A percentile compares a stretch with the other conserved stretches of the same genome.
These are phyloP conservation scores for Blastobotrys petasosporus DNA, from an alignment of 1,139 yeast genomes.

Conservation along the genomic window DNA sequence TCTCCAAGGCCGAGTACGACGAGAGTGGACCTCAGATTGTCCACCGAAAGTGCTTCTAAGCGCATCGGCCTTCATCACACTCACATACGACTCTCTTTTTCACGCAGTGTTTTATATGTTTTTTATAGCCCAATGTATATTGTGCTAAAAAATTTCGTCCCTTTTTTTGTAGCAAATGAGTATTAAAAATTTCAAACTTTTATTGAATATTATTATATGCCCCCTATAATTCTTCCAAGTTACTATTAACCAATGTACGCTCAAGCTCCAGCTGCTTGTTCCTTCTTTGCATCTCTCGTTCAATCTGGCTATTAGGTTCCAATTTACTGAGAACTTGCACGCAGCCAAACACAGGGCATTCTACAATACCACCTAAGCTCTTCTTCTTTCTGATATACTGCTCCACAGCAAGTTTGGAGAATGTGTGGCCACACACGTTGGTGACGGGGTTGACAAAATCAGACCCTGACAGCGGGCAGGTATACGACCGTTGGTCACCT, in stretches of 20 bases:
- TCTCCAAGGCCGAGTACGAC: conserved; percentile 94
- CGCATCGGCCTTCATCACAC: neutral
- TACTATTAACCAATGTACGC: conserved; percentile 3
- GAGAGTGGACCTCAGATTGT: conserved; percentile 99
- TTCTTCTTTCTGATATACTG: neutral
- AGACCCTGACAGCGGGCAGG: conserved; percentile 27
- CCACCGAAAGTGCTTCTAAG: conserved; percentile 99
- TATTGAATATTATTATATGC: neutral
- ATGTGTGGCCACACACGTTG: conserved; percentile 26
- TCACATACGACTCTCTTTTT: neutral
- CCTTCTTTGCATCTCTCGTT: conserved; percentile 1
- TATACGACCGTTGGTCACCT: conserved; percentile 24
- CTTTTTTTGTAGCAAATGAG: too few species aligned
- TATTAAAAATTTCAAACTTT: too few species aligned
- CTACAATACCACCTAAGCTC: neutral
- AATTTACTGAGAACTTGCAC: neutral
- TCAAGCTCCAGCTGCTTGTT: neutral
- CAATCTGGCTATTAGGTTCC: neutral
- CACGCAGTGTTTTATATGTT: neutral
- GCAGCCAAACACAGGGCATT: conserved; percentile 8
- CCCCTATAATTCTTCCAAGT: conserved; percentile 4
- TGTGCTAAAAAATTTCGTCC: neutral
- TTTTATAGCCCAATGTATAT: neutral
- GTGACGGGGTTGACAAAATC: conserved; percentile 27
- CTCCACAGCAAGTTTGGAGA: conserved; percentile 22